These are phyloP conservation scores for Talaromyces pinophilus DNA, from an alignment of 2,329 filamentous ascomycete species.

Conservation along the genomic window DNA sequence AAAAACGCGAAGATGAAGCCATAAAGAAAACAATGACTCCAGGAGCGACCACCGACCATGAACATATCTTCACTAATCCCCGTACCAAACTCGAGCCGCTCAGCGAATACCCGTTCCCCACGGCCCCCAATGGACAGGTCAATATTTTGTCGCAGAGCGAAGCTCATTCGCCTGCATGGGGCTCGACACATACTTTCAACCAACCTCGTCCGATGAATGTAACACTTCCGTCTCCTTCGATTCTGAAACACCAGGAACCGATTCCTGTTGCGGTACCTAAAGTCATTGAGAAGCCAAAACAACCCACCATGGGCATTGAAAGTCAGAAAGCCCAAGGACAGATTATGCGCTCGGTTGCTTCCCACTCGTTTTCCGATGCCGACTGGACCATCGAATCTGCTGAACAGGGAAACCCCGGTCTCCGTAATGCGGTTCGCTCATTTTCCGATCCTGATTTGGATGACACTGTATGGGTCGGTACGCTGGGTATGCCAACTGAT, in stretches of 20 bases:
- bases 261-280: constrained; percentile 26
- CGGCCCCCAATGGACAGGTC: constrained; percentile 38
- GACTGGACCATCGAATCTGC: constrained; percentile 81
- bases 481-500: constrained; percentile 91
- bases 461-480: constrained; percentile 83
- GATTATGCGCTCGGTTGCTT: constrained; percentile 56
- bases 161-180: constrained; percentile 75
- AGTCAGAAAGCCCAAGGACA: constrained; percentile 28
- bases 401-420: constrained; percentile 87
- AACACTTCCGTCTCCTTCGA: constrained; percentile 68
- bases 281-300: constrained; percentile 22
- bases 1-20: constrained; percentile 29
- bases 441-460: constrained; percentile 69
- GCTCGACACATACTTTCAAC: constrained; percentile 62
- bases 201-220: constrained; percentile 78
- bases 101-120: constrained; percentile 36
- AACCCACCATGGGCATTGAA: constrained; percentile 23
- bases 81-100: constrained; percentile 31
- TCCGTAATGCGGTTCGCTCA: constrained; percentile 83
- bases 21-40: constrained; percentile 38
- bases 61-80: constrained; percentile 41
- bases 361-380: constrained; percentile 66
- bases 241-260: constrained; percentile 67
- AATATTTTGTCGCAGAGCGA: constrained; percentile 68
- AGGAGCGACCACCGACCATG: constrained; percentile 46